Conservation (phyloP, 768 basidiomycete genomes). For the Rhodocollybia butyracea region DNA sequence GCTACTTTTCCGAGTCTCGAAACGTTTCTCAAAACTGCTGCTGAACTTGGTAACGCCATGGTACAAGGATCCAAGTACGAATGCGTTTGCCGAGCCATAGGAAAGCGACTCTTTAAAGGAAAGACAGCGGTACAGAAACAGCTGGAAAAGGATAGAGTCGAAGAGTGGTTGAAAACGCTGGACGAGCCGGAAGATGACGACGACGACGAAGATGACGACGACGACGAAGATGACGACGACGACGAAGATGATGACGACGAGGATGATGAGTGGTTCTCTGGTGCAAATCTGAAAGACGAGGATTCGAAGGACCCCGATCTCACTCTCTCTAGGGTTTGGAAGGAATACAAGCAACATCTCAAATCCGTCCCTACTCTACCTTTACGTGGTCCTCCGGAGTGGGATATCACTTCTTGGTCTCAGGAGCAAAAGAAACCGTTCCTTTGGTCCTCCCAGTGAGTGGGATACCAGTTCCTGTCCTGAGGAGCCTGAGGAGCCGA, state of each 20-base stretch:
- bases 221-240: no score
- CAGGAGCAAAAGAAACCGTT: conserved; percentile 26
- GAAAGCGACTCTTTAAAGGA: conserved; percentile 11
- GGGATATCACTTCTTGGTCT: conserved; percentile 36
- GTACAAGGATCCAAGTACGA: conserved; percentile 22
- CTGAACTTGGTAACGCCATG: conserved; percentile 1
- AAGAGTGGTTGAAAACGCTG: conserved; percentile 26
- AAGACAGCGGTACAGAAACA: conserved; percentile 25
- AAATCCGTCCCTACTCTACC: conserved; percentile 21
- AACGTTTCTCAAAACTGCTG: neutral
- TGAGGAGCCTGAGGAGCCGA: no score
- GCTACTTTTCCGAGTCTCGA: neutral
- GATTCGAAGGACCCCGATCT: conserved; percentile 22
- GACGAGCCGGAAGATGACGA: conserved; percentile 16
- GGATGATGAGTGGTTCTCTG: conserved; percentile 24
- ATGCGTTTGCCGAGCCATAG: conserved; percentile 31
- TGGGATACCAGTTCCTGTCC: no score
- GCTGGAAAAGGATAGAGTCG: conserved; percentile 25
- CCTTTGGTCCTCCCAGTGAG: no score
- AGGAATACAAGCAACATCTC: conserved; percentile 33
- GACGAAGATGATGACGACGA: conserved; percentile 16
- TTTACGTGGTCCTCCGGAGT: conserved; percentile 24
- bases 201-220: conserved; percentile 16
- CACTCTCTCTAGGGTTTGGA: conserved; percentile 30
- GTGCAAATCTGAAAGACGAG: conserved; percentile 22